Evolutionary conservation across 148 eudicot genomes (phyloP), one percentile per base, ranked within the genome.

Genomic region (Selenicereus undatus): DNA sequence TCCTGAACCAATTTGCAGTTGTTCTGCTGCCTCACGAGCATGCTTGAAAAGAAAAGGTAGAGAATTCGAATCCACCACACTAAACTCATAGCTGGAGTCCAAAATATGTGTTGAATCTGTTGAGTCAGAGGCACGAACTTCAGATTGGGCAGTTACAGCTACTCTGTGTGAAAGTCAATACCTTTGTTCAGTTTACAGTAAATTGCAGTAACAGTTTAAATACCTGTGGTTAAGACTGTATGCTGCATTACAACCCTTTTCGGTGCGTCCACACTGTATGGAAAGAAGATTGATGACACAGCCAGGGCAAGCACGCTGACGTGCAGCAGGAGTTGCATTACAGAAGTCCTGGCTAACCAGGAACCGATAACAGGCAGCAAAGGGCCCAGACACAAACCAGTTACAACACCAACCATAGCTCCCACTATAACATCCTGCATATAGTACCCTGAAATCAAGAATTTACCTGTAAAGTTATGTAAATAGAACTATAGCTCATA

Each of bases 361-460:
- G 88, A 85, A 79, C 97, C 89, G 81, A 94, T 75, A 75, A 90
- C 87, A 65, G 99, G 99, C 79, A 94, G 70, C 82, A 94, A 82
- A 79, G 99, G 99, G 60, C 98, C 97, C 85, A 94, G 83, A 81
- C 93, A 92, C 92, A 91, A 92, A 78, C 99, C 93, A 84, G 93
- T 90, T 75, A 91, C 85, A 76, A 89, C 80, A 80, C 99, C 98
- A 89, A 89, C 82, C 74, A 86, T 51, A 75, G 91, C 97, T 74
- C 97, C 98, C 78, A 96, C 88, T 78, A 91, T 65, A 60, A 88
- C 82, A 81, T 96, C 99, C 70, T 93, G 95, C 78, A 96, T 62
- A 82, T 89, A 96, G 81, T 80, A 94, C 32, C 97, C 99, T 96
- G 94, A 85, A 86, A 84, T 60, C 78, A 73, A 18, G 36, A 68